phyloP scores from a whole-genome alignment of 2,329 filamentous ascomycete genomes.

The Penicillium sp. region DNA sequence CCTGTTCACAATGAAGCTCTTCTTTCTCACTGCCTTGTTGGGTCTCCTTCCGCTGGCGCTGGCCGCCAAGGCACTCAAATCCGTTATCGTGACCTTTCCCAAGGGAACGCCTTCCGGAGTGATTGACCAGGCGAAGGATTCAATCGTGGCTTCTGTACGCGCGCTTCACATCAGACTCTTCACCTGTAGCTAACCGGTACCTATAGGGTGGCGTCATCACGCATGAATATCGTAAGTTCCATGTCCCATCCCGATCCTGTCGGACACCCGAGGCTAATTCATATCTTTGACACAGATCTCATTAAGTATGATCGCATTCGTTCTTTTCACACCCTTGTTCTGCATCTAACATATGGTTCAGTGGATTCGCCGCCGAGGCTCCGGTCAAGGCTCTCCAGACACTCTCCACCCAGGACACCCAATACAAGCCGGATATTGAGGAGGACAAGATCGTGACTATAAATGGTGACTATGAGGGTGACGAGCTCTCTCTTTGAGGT shows the following conservation, averaged over 20 bases:
- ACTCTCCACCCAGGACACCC: constrained; percentile 61
- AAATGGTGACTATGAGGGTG: constrained; percentile 20
- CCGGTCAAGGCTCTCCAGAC: constrained; percentile 67
- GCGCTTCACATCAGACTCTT: background rate
- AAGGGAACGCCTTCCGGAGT: constrained; percentile 66
- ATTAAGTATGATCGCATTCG: constrained; percentile 40
- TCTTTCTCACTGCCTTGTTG: constrained; percentile 53
- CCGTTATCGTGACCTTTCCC: constrained; percentile 76
- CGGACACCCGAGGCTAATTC: constrained; percentile 11
- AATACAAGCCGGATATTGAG: constrained; percentile 68
- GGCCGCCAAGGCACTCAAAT: constrained; percentile 60
- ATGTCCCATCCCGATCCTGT: constrained; percentile 4
- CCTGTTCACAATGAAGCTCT: constrained; percentile 59
- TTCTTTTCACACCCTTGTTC: background rate
- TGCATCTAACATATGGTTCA: constrained; percentile 36
- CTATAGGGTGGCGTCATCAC: constrained; percentile 68
- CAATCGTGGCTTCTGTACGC: constrained; percentile 63
- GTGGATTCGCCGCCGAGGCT: constrained; percentile 74
- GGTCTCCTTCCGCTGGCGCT: constrained; percentile 61
- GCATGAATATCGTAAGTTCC: constrained; percentile 70
- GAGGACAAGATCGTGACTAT: constrained; percentile 69
- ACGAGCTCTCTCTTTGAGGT: constrained; percentile 5
- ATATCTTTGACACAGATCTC: constrained; percentile 29
- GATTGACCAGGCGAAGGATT: constrained; percentile 68
- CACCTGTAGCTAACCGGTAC: constrained; percentile 13